Base-by-base conservation (phyloP, 805 yeast species). In the Debaryomyces hansenii region DNA sequence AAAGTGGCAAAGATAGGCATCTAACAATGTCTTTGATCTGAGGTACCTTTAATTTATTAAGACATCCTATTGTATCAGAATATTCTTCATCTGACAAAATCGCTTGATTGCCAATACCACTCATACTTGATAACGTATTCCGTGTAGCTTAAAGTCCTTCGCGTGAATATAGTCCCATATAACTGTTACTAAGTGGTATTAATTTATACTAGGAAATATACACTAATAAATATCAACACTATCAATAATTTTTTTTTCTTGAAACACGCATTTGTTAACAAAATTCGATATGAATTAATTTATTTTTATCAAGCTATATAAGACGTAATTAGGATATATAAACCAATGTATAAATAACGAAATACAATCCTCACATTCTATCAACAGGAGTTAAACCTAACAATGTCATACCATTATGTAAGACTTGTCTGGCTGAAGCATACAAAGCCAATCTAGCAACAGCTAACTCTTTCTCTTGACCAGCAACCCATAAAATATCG, bases 351-450 rank as follows among this genome's bases (percentile, higher is more conserved):
- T 24, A 24, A 24, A 24, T 24, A 24, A 24, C 27, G 18, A 24
- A 24, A 24, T 24, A 24, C 27, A 24, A 6, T 9, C 27, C 10
- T 71, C 77, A 92, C 98, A 92, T 92, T 81, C 98, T 85, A 60
- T 92, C 96, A 51, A 94, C 98, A n/a, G 99, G 98, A 38, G 97
- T 90, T 64, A 94, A 78, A 47, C 97, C 97, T 61, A 94, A 75
- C 62, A 94, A 74, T 39, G 75, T 74, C 90, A 94, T 84, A 75
- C 97, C 99, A 62, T 90, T 91, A 71, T 76, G 76, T 57, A 94
- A 76, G 10, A 90, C 95, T 72, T 87, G 95, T 71, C 91, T 84
- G 43, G 97, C 96, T 53, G 96, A 77, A 44, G 85, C 77, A 68
- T 91, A 94, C 54, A 94, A 79, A 3, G 98, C 97, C 69, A 92